Evolutionary conservation across 306 rosid genomes (phyloP), one percentile per base, ranked within the genome.

Genomic region (Vigna radiata): DNA sequence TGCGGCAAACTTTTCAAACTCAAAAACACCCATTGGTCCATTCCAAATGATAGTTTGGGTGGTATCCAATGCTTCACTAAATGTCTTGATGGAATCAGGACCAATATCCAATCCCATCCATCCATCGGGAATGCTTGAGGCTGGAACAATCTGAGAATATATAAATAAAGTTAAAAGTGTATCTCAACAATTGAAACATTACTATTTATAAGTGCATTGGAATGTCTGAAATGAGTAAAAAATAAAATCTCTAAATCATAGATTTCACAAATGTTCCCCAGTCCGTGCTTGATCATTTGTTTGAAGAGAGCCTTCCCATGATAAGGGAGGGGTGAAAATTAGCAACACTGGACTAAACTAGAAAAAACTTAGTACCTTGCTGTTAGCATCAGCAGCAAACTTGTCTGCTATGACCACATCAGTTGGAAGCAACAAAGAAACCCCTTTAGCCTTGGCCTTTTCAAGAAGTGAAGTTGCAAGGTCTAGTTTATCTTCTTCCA

Each of bases 51-150:
- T 23, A 70, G 97, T 91, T 76, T 89, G 87, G 75, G 95, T 92
- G 9, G 78, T 69, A 18, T 91, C 98, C 87, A 94, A 83, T 74
- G 88, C 86, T 79, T 84, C 86, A 56, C 43, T 85, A 83, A 94
- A 94, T 77, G 93, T 79, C 73, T 89, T 90, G 76, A 94, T 88
- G 55, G 97, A 88, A 71, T 94, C 97, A 15, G 98, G 96, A 15
- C 98, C 98, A 56, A 94, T 86, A 84, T 94, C 98, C 89, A 94
- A 91, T 18, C 98, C 98, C 98, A 94, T 90, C 98, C 98, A 94
- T 8, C 95, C 95, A 44, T 91, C 98, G 2, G 96, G 97, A 37
- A 94, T 94, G 75, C 81, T 79, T 19, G 97, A 81, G 6, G 97
- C 96, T 39, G 94, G 90, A 68, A 94, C 98, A 84, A 48, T 23